Evolutionary conservation across 1,284 basidiomycete species (phyloP), one percentile per base, ranked within the genome.

Genomic region (Tilletia setariae): DNA sequence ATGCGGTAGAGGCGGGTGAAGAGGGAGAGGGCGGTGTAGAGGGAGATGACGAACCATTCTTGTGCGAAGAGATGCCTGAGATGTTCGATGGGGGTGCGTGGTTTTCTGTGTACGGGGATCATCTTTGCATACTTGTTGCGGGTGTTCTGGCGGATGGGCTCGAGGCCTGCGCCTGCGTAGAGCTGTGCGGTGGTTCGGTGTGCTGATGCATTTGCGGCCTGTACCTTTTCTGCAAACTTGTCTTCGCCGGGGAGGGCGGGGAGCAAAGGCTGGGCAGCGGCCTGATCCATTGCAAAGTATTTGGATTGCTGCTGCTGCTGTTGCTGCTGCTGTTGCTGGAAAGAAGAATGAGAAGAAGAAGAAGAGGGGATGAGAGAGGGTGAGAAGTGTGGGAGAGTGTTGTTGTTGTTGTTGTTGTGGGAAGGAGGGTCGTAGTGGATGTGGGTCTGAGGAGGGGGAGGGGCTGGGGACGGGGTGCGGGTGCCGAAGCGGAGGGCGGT

Each of bases 1-100:
- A 98, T 98, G 74, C 90, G 88, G 86, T 94, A 92, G 84, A 92
- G 94, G 46, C 95, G 90, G 8, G 95, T 98, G 87, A 91, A 91
- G 85, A 95, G 93, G 32, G 92, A 89, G 68, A 98, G 88, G 53
- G 96, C 86, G 40, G 94, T 96, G 85, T 98, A 98, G 66, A 94
- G 85, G 67, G 89, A 87, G 19, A 75, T 68, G 63, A 79, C 69
- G 62, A 75, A 69, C 61, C 72, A 71, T 44, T 80, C 79, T 49
- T 77, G 71, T n/a, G 70, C 66, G 46, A 72, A 61, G 6, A 72
- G 70, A 63, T 68, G 63, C 9, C 30, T 19, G 28, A 74, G 3
- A 42, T 70, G 66, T 9, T 80, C 76, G n/a, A 71, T 42, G 19
- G 73, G 70, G 32, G 73, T 47, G 44, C 61, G 63, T n/a, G 75